phyloP scores from a whole-genome alignment of 768 basidiomycete genomes.

The Antrodiella citrinella region DNA sequence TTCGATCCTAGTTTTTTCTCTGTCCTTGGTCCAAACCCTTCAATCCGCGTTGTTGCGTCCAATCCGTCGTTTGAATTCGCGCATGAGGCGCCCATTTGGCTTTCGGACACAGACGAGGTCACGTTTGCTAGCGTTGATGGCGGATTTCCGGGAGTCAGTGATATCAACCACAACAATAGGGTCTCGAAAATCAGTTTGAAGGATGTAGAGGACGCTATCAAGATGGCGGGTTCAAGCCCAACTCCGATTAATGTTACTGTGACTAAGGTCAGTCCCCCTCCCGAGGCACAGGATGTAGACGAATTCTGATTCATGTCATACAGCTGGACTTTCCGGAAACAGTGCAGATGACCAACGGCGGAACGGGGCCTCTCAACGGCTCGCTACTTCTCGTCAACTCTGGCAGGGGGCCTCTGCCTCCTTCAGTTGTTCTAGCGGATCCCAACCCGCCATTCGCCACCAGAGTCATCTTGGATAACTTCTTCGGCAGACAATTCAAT shows the following conservation, averaged over 20 bases:
- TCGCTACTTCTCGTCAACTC: constrained; percentile 56
- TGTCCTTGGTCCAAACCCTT: constrained; percentile 50
- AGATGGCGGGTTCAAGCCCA: constrained; percentile 19
- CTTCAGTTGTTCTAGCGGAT: constrained; percentile 58
- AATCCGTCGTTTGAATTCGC: constrained; percentile 62
- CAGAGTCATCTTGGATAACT: constrained; percentile 70
- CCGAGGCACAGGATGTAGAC: background rate
- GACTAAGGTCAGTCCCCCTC: constrained; percentile 21
- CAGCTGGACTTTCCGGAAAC: constrained; percentile 52
- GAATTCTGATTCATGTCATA: constrained; percentile 1
- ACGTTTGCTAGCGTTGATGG: constrained; percentile 70
- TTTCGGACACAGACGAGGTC: constrained; percentile 59
- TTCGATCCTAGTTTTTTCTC: constrained; percentile 47
- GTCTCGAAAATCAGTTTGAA: constrained; percentile 55
- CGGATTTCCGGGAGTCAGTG: constrained; percentile 54
- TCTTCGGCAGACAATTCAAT: constrained; percentile 74
- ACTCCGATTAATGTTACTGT: constrained; percentile 42
- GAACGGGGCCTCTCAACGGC: constrained; percentile 53
- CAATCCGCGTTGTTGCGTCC: constrained; percentile 50
- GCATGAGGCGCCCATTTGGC: constrained; percentile 72
- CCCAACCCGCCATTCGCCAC: constrained; percentile 55
- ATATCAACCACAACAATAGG: constrained; percentile 54
- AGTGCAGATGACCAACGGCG: constrained; percentile 66
- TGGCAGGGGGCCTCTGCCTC: constrained; percentile 54
- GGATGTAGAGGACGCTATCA: constrained; percentile 41